Evolutionary conservation across 768 basidiomycete genomes (phyloP), one percentile per base, ranked within the genome.

Genomic region (Hericium alpestre): DNA sequence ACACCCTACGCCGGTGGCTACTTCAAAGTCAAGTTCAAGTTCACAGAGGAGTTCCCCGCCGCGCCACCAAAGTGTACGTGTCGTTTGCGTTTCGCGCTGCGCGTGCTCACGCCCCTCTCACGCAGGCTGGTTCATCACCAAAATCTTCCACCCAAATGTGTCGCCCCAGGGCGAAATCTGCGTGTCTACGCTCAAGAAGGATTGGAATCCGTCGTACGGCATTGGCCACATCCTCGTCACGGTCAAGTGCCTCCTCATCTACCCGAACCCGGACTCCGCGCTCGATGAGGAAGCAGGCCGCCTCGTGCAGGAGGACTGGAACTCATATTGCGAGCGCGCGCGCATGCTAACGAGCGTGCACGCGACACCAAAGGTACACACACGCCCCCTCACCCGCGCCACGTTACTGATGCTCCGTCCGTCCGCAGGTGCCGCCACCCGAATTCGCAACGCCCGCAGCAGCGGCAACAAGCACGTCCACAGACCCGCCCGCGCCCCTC

Each of bases 141-240:
- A 95, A 75, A 94, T 98, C 56, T 97, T 97, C 71, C 94, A 97
- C 65, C 94, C 95, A 0, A 98, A 98, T 65, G 92, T 98, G 41
- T 94, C 93, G 0, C 77, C 80, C 38, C 70, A 80, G 0, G 93
- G 93, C 15, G 93, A 96, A 71, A 97, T 97, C 63, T 97, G 93
- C 69, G 93, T 97, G 13, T 95, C 94, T 73, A 97, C 93, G 7
- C 74, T 97, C 23, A 97, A 96, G 79, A 95, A 96, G 70, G 93
- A 95, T 65, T 97, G 94, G 94, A 88, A 93, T 68, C 79, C 89
- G 22, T 80, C 84, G 12, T 94, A 91, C 64, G 94, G 94, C 51
- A 92, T 98, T 32, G 82, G 77, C 13, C 91, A 94, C 68, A 95
- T 95, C 58, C 79, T 95, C 15, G 85, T 92, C 57, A 94, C 92